A percentile compares a stretch with the other conserved stretches of the same genome.
phyloP scores from a whole-genome alignment of 257 asterid genomes.

The Cordia subcordata region DNA sequence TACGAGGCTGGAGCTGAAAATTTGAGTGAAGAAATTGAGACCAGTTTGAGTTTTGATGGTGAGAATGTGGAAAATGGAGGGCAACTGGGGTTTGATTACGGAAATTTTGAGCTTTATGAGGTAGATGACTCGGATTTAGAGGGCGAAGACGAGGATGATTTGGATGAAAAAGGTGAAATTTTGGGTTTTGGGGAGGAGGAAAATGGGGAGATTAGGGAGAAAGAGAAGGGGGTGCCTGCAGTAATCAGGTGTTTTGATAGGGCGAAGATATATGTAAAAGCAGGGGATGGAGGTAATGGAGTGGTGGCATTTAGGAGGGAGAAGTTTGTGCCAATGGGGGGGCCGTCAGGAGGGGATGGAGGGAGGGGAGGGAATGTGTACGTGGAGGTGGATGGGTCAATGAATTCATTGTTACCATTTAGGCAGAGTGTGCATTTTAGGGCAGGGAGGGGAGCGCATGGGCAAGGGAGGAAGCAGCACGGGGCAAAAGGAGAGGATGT shows the following conservation, averaged over 20 bases:
- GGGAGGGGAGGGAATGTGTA: slow-evolving; percentile 95
- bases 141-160: slow-evolving; percentile 33
- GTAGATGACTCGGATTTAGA: slow-evolving; percentile 61
- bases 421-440: slow-evolving; percentile 74
- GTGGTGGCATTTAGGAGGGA: slow-evolving; percentile 94
- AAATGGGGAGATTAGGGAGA: slow-evolving; percentile 44
- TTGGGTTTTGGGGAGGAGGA: slow-evolving; percentile 25
- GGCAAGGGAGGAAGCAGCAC: slow-evolving; percentile 68
- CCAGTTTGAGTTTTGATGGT: slow-evolving; percentile 15
- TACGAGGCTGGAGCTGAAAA: slow-evolving; percentile 37
- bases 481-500: slow-evolving; percentile 85
- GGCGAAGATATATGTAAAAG: slow-evolving; percentile 70
- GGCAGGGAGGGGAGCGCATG: slow-evolving; percentile 87
- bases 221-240: slow-evolving; percentile 94
- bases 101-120: slow-evolving; percentile 62
- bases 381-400: slow-evolving; percentile 64
- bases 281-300: slow-evolving; percentile 96
- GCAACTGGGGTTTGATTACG: slow-evolving; percentile 41
- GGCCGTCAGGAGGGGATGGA: slow-evolving; percentile 98
- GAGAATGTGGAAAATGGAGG: slow-evolving; percentile 20
- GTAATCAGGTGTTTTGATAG: slow-evolving; percentile 95
- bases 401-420: slow-evolving; percentile 86
- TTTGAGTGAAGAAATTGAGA: slow-evolving; percentile 7
- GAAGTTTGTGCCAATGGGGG: slow-evolving; percentile 89
- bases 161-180: slow-evolving; percentile 35